phyloP scores from a whole-genome alignment of 2,329 filamentous ascomycete genomes.

The Calonectria fujianensis region DNA sequence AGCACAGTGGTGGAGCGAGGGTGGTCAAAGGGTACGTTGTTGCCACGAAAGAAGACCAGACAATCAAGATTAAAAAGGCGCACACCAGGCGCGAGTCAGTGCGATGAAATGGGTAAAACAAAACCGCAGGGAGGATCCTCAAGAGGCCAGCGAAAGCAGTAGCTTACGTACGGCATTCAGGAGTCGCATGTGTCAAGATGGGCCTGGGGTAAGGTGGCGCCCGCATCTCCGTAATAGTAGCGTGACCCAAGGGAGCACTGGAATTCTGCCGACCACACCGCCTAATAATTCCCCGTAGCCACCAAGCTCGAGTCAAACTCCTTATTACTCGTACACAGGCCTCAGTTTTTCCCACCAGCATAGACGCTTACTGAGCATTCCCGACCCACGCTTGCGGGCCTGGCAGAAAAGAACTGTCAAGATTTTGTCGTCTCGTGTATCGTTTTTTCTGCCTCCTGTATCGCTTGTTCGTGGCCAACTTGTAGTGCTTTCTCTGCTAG shows the following conservation, averaged over 20 bases:
- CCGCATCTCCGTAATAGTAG: not conserved
- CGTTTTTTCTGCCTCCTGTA: slow-evolving; percentile 36
- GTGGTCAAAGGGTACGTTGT: slow-evolving; percentile 40
- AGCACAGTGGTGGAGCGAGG: slow-evolving; percentile 32
- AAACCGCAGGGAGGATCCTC: slow-evolving; percentile 17
- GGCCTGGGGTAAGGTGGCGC: slow-evolving; percentile 14
- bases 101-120: slow-evolving; percentile 18
- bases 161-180: slow-evolving; percentile 24
- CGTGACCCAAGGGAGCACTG: slow-evolving; percentile 10
- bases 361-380: slow-evolving; percentile 44
- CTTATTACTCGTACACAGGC: slow-evolving; percentile 11
- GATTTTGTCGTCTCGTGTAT: slow-evolving; percentile 40
- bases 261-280: slow-evolving; percentile 57
- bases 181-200: slow-evolving; percentile 28
- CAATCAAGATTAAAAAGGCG: slow-evolving; percentile 33
- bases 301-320: slow-evolving; percentile 32
- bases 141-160: slow-evolving; percentile 32
- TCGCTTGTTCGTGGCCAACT: slow-evolving; percentile 39
- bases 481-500: slow-evolving; percentile 41
- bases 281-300: slow-evolving; percentile 51
- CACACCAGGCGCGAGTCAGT: slow-evolving; percentile 38
- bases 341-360: slow-evolving; percentile 39
- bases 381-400: slow-evolving; percentile 36
- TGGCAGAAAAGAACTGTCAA: slow-evolving; percentile 37
- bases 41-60: slow-evolving; percentile 40